Conservation (phyloP, 179 eudicot genomes). For the Spinacia oleracea region DNA sequence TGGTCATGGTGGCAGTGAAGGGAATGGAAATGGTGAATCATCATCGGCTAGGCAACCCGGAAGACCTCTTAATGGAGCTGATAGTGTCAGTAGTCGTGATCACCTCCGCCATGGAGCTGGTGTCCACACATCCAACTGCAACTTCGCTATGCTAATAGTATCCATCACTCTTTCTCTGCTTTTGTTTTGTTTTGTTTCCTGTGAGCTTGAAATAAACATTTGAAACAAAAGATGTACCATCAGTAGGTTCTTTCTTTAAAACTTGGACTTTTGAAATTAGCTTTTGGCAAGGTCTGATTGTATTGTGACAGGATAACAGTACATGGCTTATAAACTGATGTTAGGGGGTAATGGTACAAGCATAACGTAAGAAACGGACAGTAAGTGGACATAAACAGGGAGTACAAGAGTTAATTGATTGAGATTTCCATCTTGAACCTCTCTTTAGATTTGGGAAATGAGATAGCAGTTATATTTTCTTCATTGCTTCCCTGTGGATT, state of each 20-base stretch:
- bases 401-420: too few relatives aligned
- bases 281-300: neutral
- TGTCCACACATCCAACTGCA: constrained; percentile 15
- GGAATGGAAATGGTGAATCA: constrained; percentile 20
- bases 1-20: constrained; percentile 23
- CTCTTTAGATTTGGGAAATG: too few relatives aligned
- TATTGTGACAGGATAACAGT: too few relatives aligned
- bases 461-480: too few relatives aligned
- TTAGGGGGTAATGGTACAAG: too few relatives aligned
- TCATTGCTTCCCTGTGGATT: too few relatives aligned
- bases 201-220: constrained; percentile 15
- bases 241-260: neutral
- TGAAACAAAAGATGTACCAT: neutral
- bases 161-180: constrained; percentile 21
- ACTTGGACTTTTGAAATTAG: neutral
- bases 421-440: too few relatives aligned
- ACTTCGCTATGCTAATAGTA: constrained; percentile 9
- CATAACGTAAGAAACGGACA: too few relatives aligned
- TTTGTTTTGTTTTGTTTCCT: constrained; percentile 6
- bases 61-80: constrained; percentile 32
- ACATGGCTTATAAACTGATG: too few relatives aligned
- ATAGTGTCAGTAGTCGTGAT: constrained; percentile 15
- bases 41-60: constrained; percentile 20
- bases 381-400: too few relatives aligned
- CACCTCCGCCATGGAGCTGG: constrained; percentile 26